Evolutionary conservation across 768 basidiomycete genomes (phyloP), one percentile per base, ranked within the genome.

Genomic region (Tylopilus rubrobrunneus): DNA sequence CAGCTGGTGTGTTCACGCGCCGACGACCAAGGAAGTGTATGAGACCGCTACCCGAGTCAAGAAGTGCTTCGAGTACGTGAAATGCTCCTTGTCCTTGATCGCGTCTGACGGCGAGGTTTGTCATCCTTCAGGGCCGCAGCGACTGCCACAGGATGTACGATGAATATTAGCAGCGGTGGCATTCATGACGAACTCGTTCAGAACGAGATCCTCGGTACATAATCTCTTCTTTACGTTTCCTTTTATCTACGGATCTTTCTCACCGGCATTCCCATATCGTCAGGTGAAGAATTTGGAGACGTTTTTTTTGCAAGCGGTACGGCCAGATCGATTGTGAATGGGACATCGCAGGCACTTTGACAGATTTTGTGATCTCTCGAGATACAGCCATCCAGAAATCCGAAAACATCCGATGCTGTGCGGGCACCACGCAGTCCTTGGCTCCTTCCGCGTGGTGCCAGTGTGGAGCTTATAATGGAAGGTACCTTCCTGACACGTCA

Each of bases 1-100:
- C 48, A 86, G 83, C 11, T 93, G 84, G 72, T 84, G 82, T 61
- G 80, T 90, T 4, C 85, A 90, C 15, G 87, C 86, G 0, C 85
- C 87, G 8, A 84, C 82, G 0, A 76, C 79, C 42, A 76, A 77
- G 7, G 87, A 88, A 58, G 77, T 81, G 42, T 62, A 80, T 34
- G 77, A 74, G 31, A 78, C 82, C 0, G 70, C 79, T n/a, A 75
- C 81, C 52, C 79, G 88, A n/a, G 83, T 91, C 6, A 71, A 76
- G 7, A 76, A 78, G 1, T 93, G 89, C 65, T 89, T 89, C 69
- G 77, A 86, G 86, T 87, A 52, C 50, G 82, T 66, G 5, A 40
- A 44, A 11, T 5, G 1, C 7, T 7, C 25, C 44, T 2, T 41
- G 14, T 14, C 0, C 9, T 19, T 0, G 17, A 19, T 37, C 21